Evolutionary conservation across 768 basidiomycete genomes (phyloP).

Genomic region (Macrolepiota dolichaula): DNA sequence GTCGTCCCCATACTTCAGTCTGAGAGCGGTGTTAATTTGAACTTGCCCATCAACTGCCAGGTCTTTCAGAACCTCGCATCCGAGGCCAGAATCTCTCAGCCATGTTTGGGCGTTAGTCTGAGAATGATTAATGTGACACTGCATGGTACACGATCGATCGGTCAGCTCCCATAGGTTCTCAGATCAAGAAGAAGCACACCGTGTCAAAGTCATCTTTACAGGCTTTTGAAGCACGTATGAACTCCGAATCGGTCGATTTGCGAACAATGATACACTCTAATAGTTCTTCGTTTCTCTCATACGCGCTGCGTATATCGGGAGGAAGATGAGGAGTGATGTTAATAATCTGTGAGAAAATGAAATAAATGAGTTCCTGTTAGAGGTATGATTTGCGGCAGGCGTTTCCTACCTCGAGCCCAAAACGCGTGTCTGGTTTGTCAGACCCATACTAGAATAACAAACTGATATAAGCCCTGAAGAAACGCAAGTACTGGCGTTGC

Average conservation of each 20-base stretch:
- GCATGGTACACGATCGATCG: slow-evolving; percentile 3
- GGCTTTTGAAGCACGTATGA: slow-evolving; percentile 35
- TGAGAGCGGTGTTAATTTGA: slow-evolving; percentile 23
- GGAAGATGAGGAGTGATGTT: slow-evolving; percentile 32
- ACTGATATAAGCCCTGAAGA: slow-evolving; percentile 11
- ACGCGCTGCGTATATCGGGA: slow-evolving; percentile 10
- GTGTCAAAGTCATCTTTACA: slow-evolving; percentile 5
- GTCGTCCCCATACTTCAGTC: slow-evolving; percentile 47
- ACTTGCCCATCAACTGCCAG: slow-evolving; percentile 31
- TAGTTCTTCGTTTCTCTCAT: slow-evolving; percentile 22
- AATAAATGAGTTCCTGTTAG: slow-evolving; percentile 16
- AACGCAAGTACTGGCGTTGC: slow-evolving; percentile 16
- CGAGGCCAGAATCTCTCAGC: slow-evolving; percentile 15
- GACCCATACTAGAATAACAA: slow-evolving; percentile 68
- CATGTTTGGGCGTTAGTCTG: slow-evolving; percentile 6
- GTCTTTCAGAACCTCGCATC: slow-evolving; percentile 20
- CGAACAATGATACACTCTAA: slow-evolving; percentile 48
- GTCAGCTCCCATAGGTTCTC: background rate
- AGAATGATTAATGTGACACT: slow-evolving; percentile 11
- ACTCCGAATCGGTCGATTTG: slow-evolving; percentile 33
- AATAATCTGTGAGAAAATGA: slow-evolving; percentile 34
- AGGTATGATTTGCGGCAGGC: slow-evolving; percentile 7
- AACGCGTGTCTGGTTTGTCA: slow-evolving; percentile 93
- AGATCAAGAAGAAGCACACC: slow-evolving; percentile 1
- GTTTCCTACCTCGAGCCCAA: slow-evolving; percentile 70